Evolutionary conservation across 768 basidiomycete genomes (phyloP).

Genomic region (Tulasnella sp.): DNA sequence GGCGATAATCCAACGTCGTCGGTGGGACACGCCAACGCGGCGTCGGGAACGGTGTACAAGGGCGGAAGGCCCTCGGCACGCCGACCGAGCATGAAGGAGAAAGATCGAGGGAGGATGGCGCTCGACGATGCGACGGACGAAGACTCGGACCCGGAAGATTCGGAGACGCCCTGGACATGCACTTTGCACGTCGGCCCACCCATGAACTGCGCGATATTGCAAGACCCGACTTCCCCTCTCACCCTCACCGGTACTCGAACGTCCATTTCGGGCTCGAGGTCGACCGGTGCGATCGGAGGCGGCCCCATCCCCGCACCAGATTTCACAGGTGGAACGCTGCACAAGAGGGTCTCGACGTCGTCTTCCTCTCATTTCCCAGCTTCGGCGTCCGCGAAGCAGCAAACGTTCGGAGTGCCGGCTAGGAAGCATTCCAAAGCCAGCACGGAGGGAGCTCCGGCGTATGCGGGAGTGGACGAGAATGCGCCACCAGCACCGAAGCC

Average conservation of each 20-base stretch:
- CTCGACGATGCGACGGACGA: conserved; percentile 43
- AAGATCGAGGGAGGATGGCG: conserved; percentile 2
- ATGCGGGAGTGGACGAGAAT: neutral
- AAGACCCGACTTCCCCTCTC: neutral
- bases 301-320: neutral
- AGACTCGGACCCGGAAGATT: conserved; percentile 93
- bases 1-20: neutral
- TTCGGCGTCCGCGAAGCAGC: neutral
- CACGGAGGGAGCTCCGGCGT: neutral
- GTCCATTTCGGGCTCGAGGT: neutral
- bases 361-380: conserved; percentile 12
- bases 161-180: conserved; percentile 94
- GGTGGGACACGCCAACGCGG: neutral
- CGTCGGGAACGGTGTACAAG: conserved; percentile 18
- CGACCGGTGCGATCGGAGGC: neutral
- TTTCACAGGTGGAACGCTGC: neutral
- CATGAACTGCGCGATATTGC: neutral
- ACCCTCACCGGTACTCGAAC: neutral
- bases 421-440: neutral
- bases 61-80: neutral
- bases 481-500: neutral
- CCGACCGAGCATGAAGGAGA: neutral
- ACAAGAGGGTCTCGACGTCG: conserved; percentile 17
- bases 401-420: neutral
- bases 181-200: conserved; percentile 44